phyloP scores from a whole-genome alignment of 805 yeast genomes.

The Pichia heedii region DNA sequence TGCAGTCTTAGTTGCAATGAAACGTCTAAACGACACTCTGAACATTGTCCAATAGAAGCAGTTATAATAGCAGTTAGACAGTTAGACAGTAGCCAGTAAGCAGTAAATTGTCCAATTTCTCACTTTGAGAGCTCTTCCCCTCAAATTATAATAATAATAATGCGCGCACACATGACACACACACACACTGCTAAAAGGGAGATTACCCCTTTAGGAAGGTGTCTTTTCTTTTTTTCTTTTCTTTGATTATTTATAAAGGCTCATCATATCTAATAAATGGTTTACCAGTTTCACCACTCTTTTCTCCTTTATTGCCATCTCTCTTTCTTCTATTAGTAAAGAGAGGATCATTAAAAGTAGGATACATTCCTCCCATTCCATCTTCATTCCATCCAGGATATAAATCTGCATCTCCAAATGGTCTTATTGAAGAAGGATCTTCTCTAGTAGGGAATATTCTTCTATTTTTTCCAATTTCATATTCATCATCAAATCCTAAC shows the following conservation, averaged over 20 bases:
- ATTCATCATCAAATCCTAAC: slow-evolving; percentile 12
- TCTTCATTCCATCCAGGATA: slow-evolving; percentile 27
- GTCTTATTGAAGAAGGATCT: too few relatives aligned
- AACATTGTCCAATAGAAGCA: background rate
- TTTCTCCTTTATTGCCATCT: background rate
- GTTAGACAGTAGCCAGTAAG: too few relatives aligned
- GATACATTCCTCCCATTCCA: slow-evolving; percentile 45
- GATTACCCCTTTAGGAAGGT: too few relatives aligned
- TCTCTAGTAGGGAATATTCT: too few relatives aligned
- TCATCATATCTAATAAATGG: background rate
- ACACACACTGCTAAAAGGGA: too few relatives aligned
- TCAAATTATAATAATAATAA: too few relatives aligned
- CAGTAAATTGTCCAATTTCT: too few relatives aligned
- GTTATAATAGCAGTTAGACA: too few relatives aligned
- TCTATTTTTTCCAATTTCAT: background rate
- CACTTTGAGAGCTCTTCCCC: too few relatives aligned
- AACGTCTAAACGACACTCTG: slow-evolving; percentile 9
- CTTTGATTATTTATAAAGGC: too few relatives aligned
- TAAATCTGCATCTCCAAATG: slow-evolving; percentile 42
- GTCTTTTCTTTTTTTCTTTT: too few relatives aligned
- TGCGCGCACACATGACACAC: too few relatives aligned
- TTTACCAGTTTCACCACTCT: background rate
- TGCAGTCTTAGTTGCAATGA: slow-evolving; percentile 11
- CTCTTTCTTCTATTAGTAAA: slow-evolving; percentile 19
- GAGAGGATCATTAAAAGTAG: slow-evolving; percentile 42